Evolutionary conservation across 768 basidiomycete species (phyloP).

Genomic region (Mycena albidolilacea): DNA sequence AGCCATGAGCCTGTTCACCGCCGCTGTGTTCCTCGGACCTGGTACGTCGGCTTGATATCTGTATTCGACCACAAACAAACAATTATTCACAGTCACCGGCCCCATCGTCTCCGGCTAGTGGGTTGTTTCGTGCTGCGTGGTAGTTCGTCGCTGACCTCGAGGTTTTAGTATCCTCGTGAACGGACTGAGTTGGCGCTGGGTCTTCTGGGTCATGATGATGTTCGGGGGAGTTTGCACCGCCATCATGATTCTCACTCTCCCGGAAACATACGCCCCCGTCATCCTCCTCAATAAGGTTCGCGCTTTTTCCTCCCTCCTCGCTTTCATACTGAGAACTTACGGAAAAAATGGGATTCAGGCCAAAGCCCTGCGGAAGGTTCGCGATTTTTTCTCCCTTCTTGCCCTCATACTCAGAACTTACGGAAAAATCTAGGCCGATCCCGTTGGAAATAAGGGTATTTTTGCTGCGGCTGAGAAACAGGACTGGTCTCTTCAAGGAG

Average conservation of each 20-base stretch:
- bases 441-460: conserved; percentile 56
- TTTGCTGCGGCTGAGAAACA: conserved; percentile 74
- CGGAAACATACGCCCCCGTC: conserved; percentile 80
- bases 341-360: conserved; percentile 48
- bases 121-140: neutral
- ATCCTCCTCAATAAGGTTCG: conserved; percentile 62
- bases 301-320: neutral
- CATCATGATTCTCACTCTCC: conserved; percentile 62
- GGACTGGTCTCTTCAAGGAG: conserved; percentile 65
- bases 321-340: neutral
- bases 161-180: conserved; percentile 57
- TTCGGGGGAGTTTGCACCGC: conserved; percentile 68
- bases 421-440: conserved; percentile 50
- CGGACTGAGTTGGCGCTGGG: conserved; percentile 71
- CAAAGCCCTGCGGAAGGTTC: conserved; percentile 59
- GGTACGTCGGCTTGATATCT: neutral
- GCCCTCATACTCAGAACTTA: neutral
- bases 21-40: conserved; percentile 75
- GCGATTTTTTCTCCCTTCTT: neutral
- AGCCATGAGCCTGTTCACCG: conserved; percentile 70
- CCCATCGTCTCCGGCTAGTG: conserved; percentile 73
- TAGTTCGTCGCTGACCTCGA: no score
- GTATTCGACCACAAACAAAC: neutral
- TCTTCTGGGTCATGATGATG: conserved; percentile 81
- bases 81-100: conserved; percentile 57